Evolutionary conservation across 2,329 filamentous ascomycete genomes (phyloP).

Genomic region (Sclerotinia borealis): DNA sequence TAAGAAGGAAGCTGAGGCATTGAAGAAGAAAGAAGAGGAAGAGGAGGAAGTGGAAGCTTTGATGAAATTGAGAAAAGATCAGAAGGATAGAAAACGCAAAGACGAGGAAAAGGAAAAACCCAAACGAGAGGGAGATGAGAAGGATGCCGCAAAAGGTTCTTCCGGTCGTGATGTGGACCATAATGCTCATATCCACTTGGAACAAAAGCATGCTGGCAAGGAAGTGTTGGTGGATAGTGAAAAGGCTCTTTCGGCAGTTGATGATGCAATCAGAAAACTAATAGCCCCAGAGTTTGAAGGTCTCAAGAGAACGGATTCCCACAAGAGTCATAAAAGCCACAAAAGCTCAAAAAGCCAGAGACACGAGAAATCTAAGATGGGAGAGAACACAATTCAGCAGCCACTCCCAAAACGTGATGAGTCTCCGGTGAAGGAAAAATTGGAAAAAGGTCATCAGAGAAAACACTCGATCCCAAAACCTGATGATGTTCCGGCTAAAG

Average conservation of each 20-base stretch:
- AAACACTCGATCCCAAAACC: neutral
- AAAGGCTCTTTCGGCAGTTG: conserved; percentile 8
- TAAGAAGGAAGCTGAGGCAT: conserved; percentile 10
- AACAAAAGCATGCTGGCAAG: neutral
- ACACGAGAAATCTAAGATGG: conserved; percentile 3
- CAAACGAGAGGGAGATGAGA: conserved; percentile 7
- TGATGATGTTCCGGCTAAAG: neutral
- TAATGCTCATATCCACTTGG: neutral
- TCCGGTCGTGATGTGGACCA: neutral
- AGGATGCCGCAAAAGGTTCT: conserved; percentile 3
- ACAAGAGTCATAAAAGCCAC: conserved; percentile 5
- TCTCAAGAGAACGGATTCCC: conserved; percentile 4
- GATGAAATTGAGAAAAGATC: conserved; percentile 5
- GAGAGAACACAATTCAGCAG: conserved; percentile 1
- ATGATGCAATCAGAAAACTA: conserved; percentile 8
- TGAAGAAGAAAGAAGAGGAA: conserved; percentile 12
- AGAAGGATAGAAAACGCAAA: conserved; percentile 11
- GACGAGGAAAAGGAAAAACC: conserved; percentile 11
- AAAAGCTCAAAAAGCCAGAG: neutral
- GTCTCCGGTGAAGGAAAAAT: neutral
- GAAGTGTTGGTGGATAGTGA: neutral
- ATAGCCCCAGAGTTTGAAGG: conserved; percentile 4
- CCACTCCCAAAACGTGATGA: neutral
- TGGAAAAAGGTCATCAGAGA: conserved; percentile 1
- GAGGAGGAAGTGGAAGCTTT: conserved; percentile 11